A percentile compares a stretch with the other conserved stretches of the same genome.
Conservation (phyloP, 148 eudicot species). For the Heliosperma pusillum region DNA sequence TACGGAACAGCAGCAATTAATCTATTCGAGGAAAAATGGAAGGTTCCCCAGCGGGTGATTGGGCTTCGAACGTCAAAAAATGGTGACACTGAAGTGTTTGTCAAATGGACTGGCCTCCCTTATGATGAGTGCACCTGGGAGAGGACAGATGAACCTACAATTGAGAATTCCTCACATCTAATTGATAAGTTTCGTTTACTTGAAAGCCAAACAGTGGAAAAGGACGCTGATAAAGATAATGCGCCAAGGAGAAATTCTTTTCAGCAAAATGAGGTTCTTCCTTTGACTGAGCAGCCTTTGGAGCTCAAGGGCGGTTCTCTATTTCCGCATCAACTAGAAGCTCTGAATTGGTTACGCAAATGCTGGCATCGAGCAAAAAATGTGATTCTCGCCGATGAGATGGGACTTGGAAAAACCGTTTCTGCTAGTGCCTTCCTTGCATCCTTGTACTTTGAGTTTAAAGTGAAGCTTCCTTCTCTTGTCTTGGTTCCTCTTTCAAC, state of each 20-base stretch:
- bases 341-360: slow-evolving; percentile 94
- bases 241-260: slow-evolving; percentile 29
- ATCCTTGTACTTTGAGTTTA: slow-evolving; percentile 75
- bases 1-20: slow-evolving; percentile 72
- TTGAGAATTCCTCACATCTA: slow-evolving; percentile 45
- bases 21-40: slow-evolving; percentile 76
- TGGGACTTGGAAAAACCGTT: slow-evolving; percentile 98
- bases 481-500: slow-evolving; percentile 98
- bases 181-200: slow-evolving; percentile 58
- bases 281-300: slow-evolving; percentile 81
- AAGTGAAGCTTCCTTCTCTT: slow-evolving; percentile 73
- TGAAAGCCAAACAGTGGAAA: slow-evolving; percentile 56
- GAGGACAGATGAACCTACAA: slow-evolving; percentile 63
- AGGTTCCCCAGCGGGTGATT: slow-evolving; percentile 76
- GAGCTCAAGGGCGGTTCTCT: slow-evolving; percentile 79
- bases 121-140: slow-evolving; percentile 99
- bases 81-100: slow-evolving; percentile 57
- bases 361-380: slow-evolving; percentile 91
- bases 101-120: slow-evolving; percentile 89
- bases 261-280: slow-evolving; percentile 49
- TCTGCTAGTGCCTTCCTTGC: slow-evolving; percentile 88
- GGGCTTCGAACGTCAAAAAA: slow-evolving; percentile 48
- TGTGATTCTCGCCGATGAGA: slow-evolving; percentile 97
- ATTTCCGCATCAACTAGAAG: slow-evolving; percentile 96
- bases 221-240: slow-evolving; percentile 45